Base-by-base conservation (phyloP, 129 eudicot species). In the Smallanthus sonchifolius region DNA sequence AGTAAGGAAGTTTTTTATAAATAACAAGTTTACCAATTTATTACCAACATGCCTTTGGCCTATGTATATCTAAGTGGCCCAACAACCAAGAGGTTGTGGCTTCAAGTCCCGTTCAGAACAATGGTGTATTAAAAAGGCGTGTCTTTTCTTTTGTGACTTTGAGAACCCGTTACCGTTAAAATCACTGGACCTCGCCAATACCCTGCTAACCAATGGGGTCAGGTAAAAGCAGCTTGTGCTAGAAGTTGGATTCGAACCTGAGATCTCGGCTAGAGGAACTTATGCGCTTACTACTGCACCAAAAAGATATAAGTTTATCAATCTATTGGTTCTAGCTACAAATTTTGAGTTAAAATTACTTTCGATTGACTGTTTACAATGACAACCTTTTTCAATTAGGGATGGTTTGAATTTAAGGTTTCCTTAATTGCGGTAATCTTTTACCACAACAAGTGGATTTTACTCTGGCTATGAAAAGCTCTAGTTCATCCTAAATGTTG, bases 391-490 rank as follows among this genome's bases (percentile, higher is more conserved):
- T 42, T 5, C 10, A 2, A 43, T 24, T 19, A 6, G 72, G 4
- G 19, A 65, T 40, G 34, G 19, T 65, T 65, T 34, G 43, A 40
- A 11, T 65, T 64, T 64, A 36, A 52, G 6, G 48, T 64, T 10
- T 14, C 16, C 51, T 38, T 40, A 39, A 39, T 65, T 65, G 34
- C 15, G 52, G 17, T 40, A 56, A 56, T 56, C 35, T 65, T 40
- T 65, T 37, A 38, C 30, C 43, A 62, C 43, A 13, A 2, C 16
- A 6, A 35, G 10, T 6, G 3, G 44, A 36, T 35, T 63, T 38
- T 38, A n/a, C 45, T 65, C 34, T 65, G n/a, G 69, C 69, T 65
- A 65, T 65, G 70, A 20, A 65, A 65, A 19, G 45, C 54, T 42
- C 10, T 42, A 20, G 14, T 65, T 42, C 32, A 37, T 38, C 69